Percentiles rank a stretch among this genome's conserved stretches.
These are phyloP conservation scores for Fusarium redolens DNA, from an alignment of 2,329 filamentous ascomycete species.

Conservation along the genomic window DNA sequence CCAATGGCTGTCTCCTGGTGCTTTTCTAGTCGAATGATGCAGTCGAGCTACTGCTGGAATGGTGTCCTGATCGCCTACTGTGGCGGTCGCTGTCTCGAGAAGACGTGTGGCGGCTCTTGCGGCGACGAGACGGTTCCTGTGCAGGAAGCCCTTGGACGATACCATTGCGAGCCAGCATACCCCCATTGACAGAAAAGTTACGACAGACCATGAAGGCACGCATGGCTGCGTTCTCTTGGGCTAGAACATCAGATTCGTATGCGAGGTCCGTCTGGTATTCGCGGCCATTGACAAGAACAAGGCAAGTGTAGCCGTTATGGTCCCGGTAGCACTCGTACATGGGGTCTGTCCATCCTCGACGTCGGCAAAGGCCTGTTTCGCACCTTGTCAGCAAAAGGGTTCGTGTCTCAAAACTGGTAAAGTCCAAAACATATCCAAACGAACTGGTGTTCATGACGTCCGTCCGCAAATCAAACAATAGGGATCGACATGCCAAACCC, in stretches of 20 bases:
- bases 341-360: slow-evolving; percentile 93
- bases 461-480: neutral
- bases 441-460: neutral
- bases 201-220: slow-evolving; percentile 97
- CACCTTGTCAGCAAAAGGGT: slow-evolving; percentile 50
- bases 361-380: slow-evolving; percentile 85
- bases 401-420: neutral
- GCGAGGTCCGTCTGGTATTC: slow-evolving; percentile 93
- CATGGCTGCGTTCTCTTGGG: slow-evolving; percentile 94
- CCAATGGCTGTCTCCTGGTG: neutral
- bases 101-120: slow-evolving; percentile 65
- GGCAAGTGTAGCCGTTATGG: slow-evolving; percentile 83
- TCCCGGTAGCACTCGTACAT: slow-evolving; percentile 85
- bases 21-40: slow-evolving; percentile 65
- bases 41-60: slow-evolving; percentile 73
- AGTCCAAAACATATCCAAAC: neutral
- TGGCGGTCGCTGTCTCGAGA: slow-evolving; percentile 58
- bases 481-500: neutral
- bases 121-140: slow-evolving; percentile 60
- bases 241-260: slow-evolving; percentile 84
- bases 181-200: slow-evolving; percentile 96
- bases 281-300: slow-evolving; percentile 94
- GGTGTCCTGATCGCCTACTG: slow-evolving; percentile 65
- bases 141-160: slow-evolving; percentile 74
- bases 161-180: slow-evolving; percentile 81